Percentiles rank a stretch among this genome's conserved stretches.
phyloP scores from a whole-genome alignment of 1,139 yeast species.

The Zygoascus hellenicus region DNA sequence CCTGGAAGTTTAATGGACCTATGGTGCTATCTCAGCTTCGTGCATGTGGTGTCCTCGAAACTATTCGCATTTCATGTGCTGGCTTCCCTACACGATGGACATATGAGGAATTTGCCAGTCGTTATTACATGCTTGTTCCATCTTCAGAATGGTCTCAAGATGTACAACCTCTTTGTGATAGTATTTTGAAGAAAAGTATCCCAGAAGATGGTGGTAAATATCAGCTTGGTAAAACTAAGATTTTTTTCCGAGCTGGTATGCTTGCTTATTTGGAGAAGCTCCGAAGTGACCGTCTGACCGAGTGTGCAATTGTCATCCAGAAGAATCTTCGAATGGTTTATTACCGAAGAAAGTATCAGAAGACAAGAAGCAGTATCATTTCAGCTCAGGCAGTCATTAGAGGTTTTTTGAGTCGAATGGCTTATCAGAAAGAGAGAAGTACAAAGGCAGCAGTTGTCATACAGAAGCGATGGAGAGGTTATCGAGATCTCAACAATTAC shows the following conservation, averaged over 20 bases:
- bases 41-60: slow-evolving; percentile 98
- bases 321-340: slow-evolving; percentile 68
- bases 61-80: slow-evolving; percentile 93
- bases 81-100: slow-evolving; percentile 98
- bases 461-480: slow-evolving; percentile 72
- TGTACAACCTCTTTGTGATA: slow-evolving; percentile 59
- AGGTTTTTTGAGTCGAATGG: slow-evolving; percentile 57
- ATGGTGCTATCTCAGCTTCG: slow-evolving; percentile 94
- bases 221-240: slow-evolving; percentile 76
- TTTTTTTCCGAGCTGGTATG: slow-evolving; percentile 92
- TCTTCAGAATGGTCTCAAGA: slow-evolving; percentile 62
- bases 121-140: slow-evolving; percentile 77
- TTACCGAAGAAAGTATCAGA: slow-evolving; percentile 57
- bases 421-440: slow-evolving; percentile 55
- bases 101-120: slow-evolving; percentile 84
- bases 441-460: slow-evolving; percentile 60
- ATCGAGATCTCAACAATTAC: slow-evolving; percentile 46
- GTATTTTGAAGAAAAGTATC: slow-evolving; percentile 58
- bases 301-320: slow-evolving; percentile 79
- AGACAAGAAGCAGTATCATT: slow-evolving; percentile 50
- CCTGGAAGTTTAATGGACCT: slow-evolving; percentile 93
- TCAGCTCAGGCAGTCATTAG: slow-evolving; percentile 56
- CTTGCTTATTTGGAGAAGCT: slow-evolving; percentile 81
- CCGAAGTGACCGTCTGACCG: slow-evolving; percentile 69
- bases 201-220: slow-evolving; percentile 58